A percentile compares a stretch with the other conserved stretches of the same genome.
These are phyloP conservation scores for Hericium alpestre DNA, from an alignment of 768 basidiomycete genomes.

Conservation along the genomic window DNA sequence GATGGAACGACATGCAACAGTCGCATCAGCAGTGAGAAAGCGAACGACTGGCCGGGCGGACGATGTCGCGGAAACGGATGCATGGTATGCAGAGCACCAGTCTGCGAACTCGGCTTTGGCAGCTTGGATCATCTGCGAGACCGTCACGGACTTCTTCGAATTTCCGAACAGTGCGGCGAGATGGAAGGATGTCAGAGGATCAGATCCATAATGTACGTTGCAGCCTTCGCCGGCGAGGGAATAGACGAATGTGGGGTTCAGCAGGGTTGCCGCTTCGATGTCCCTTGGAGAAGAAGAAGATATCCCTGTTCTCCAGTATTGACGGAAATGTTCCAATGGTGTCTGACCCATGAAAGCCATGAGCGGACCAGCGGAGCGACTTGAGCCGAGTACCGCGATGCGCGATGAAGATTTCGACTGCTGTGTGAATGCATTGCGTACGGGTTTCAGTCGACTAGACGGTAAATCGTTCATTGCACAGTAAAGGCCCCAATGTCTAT, in stretches of 20 bases:
- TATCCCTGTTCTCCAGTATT: constrained; percentile 34
- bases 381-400: no score
- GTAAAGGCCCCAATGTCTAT: constrained; percentile 27
- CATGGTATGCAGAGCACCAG: constrained; percentile 24
- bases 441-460: neutral
- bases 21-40: constrained; percentile 30
- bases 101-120: constrained; percentile 23
- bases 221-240: constrained; percentile 28
- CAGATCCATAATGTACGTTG: constrained; percentile 33
- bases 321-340: constrained; percentile 15
- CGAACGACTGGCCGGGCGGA: constrained; percentile 20
- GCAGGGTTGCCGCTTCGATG: constrained; percentile 8
- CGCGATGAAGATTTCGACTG: neutral
- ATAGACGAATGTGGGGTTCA: constrained; percentile 40
- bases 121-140: neutral
- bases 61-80: neutral
- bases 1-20: constrained; percentile 22
- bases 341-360: constrained; percentile 9
- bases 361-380: constrained; percentile 29
- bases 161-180: constrained; percentile 22
- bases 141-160: constrained; percentile 2
- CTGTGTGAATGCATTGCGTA: neutral
- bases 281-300: constrained; percentile 18
- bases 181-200: constrained; percentile 33
- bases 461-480: neutral